Evolutionary conservation across 331 rosid genomes (phyloP).

Genomic region (Saraca asoca): DNA sequence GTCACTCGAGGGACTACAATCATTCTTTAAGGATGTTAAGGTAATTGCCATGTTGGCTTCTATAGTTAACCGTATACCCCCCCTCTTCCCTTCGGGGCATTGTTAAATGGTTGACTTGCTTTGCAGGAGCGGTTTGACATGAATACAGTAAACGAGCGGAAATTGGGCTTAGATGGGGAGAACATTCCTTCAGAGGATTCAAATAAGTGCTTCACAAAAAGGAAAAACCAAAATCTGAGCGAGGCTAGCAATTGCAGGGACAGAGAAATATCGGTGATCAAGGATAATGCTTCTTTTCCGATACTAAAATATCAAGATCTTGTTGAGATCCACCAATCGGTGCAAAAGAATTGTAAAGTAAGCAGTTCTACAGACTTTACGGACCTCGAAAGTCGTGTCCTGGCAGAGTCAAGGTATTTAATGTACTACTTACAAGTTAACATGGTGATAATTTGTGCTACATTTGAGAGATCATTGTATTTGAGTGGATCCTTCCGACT

Average conservation of each 20-base stretch:
- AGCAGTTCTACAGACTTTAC: slow-evolving; percentile 41
- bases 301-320: slow-evolving; percentile 45
- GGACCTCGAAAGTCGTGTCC: slow-evolving; percentile 47
- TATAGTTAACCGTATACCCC: slow-evolving; percentile 9
- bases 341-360: slow-evolving; percentile 35
- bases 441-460: neutral
- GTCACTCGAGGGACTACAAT: slow-evolving; percentile 62
- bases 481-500: too few species aligned
- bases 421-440: slow-evolving; percentile 26
- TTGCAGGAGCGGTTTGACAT: slow-evolving; percentile 65
- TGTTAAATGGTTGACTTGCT: slow-evolving; percentile 35
- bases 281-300: slow-evolving; percentile 40
- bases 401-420: slow-evolving; percentile 55
- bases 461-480: too few species aligned
- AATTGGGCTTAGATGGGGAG: slow-evolving; percentile 35
- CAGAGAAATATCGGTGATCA: slow-evolving; percentile 36
- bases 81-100: neutral
- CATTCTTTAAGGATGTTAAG: slow-evolving; percentile 68
- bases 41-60: slow-evolving; percentile 42
- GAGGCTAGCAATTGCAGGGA: slow-evolving; percentile 40
- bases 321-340: slow-evolving; percentile 40
- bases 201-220: slow-evolving; percentile 38
- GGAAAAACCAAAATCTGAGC: slow-evolving; percentile 47
- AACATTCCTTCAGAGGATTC: slow-evolving; percentile 33
- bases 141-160: slow-evolving; percentile 45